Base-by-base conservation (phyloP, 345 rosid species). In the Psidium friedrichsthalianum region DNA sequence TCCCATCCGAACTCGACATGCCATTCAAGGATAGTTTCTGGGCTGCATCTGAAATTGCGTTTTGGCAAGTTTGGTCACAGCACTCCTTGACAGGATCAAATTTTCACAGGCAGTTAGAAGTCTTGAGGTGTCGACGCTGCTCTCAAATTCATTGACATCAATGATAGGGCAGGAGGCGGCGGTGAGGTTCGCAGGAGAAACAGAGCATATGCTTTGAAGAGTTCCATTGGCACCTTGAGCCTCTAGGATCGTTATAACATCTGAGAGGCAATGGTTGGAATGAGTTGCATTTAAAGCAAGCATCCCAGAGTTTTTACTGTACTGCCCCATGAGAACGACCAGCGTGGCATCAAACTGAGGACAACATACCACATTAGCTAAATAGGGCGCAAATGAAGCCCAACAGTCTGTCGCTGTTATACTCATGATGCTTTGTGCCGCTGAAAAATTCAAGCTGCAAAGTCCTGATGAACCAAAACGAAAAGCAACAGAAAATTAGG, bases 361-460 rank as follows among this genome's bases (percentile, higher is more conserved):
- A 83, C 95, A 93, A 85, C 95, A 93, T 85, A 92, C 92, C 85
- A 92, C 93, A 88, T 93, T 93, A 40, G 95, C 93, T 76, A 90
- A 84, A 86, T 90, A 87, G 22, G 93, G 93, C 10, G 95, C 95
- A 87, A 92, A 91, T 69, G 91, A 82, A 51, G 82, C 88, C 89
- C 86, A 92, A 85, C 94, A 93, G 87, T 93, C 93, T n/a, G 89
- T 91, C 55, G 94, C 90, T 64, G 95, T 91, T 51, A 42, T 82
- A 20, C 89, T 90, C 89, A 92, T 87, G 74, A 92, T 56, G 88
- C 87, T 89, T 87, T 88, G 90, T 82, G 88, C 89, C 32, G 90
- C 88, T 49, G 94, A 89, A 88, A 90, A 90, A 64, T 93, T 89
- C 86, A 93, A 86, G 18, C 84, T 84, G 85, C 95, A 92, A 56